These are phyloP conservation scores for Phytophthora nicotianae DNA, from an alignment of 352 stramenopile species.

Conservation along the genomic window DNA sequence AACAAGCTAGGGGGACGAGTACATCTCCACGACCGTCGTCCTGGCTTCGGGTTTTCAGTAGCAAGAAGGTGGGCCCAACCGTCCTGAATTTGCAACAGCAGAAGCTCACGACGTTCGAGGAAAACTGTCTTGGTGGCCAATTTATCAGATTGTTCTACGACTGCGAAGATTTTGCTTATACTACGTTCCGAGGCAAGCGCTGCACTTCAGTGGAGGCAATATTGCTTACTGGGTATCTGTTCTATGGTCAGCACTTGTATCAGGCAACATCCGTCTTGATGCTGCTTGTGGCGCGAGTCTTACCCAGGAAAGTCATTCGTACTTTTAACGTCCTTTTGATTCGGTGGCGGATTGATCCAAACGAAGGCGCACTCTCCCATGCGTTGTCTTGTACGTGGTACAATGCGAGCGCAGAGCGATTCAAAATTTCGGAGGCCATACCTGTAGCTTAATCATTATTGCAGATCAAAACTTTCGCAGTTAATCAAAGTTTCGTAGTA, in stretches of 20 bases:
- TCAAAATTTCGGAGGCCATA: neutral
- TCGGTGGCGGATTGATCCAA: constrained; percentile 11
- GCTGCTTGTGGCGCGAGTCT: constrained; percentile 15
- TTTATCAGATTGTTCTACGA: constrained; percentile 5
- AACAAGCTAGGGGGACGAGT: neutral
- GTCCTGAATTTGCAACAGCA: neutral
- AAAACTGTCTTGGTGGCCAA: constrained; percentile 1
- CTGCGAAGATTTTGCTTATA: constrained; percentile 30
- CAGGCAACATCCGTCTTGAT: constrained; percentile 21
- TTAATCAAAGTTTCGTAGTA: too few relatives aligned
- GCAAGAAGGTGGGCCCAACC: too few relatives aligned
- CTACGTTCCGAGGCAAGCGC: constrained; percentile 6
- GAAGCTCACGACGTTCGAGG: constrained; percentile 1
- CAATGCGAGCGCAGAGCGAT: neutral
- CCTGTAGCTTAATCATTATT: neutral
- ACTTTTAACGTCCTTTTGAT: constrained; percentile 28
- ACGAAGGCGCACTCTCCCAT: constrained; percentile 14
- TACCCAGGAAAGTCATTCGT: constrained; percentile 24
- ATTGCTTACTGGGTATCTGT: constrained; percentile 23
- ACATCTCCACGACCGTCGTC: neutral
- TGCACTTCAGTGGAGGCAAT: constrained; percentile 26
- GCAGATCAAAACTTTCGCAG: too few relatives aligned
- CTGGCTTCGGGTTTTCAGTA: too few relatives aligned
- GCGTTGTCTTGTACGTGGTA: neutral
- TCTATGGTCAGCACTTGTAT: constrained; percentile 24